Conservation (phyloP, 1,139 yeast species). For the Diutina mesorugosa region DNA sequence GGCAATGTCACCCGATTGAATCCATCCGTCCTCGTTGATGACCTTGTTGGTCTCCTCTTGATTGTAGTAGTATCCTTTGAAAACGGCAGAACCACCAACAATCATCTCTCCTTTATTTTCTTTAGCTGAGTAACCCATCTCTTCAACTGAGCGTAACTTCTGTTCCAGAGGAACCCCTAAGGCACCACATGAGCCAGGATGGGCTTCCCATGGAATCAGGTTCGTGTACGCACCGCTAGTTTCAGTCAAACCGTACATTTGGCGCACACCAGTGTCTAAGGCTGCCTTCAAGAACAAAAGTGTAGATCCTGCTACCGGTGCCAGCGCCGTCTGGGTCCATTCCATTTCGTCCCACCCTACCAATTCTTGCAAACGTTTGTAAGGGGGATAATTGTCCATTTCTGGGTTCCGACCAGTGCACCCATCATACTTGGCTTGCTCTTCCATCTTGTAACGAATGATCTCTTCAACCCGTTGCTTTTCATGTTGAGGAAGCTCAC, state of each 20-base stretch:
- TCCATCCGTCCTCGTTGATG: slow-evolving; percentile 18
- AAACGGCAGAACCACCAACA: slow-evolving; percentile 28
- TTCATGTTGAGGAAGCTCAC: slow-evolving; percentile 1
- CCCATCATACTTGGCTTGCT: slow-evolving; percentile 7
- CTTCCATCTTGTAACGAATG: slow-evolving; percentile 6
- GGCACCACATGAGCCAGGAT: slow-evolving; percentile 11
- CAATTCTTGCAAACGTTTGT: slow-evolving; percentile 6
- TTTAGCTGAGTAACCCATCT: not conserved
- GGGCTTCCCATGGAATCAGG: slow-evolving; percentile 7
- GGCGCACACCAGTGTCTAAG: slow-evolving; percentile 10
- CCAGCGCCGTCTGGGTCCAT: slow-evolving; percentile 13
- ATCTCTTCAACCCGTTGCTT: slow-evolving; percentile 4
- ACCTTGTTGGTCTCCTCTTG: slow-evolving; percentile 24
- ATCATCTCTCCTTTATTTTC: slow-evolving; percentile 22
- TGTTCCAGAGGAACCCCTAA: slow-evolving; percentile 4
- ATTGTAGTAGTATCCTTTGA: slow-evolving; percentile 23
- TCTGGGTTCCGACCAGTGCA: slow-evolving; percentile 3
- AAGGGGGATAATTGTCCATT: slow-evolving; percentile 7
- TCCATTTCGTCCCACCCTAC: slow-evolving; percentile 10
- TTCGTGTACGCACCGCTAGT: slow-evolving; percentile 9
- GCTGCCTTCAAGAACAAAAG: slow-evolving; percentile 10
- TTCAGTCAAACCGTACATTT: slow-evolving; percentile 12
- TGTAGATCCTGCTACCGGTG: slow-evolving; percentile 10
- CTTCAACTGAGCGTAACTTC: slow-evolving; percentile 3
- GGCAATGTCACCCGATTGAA: slow-evolving; percentile 29